Evolutionary conservation across 768 basidiomycete genomes (phyloP), one percentile per base, ranked within the genome.

Genomic region (Phaeolepiota aurea): DNA sequence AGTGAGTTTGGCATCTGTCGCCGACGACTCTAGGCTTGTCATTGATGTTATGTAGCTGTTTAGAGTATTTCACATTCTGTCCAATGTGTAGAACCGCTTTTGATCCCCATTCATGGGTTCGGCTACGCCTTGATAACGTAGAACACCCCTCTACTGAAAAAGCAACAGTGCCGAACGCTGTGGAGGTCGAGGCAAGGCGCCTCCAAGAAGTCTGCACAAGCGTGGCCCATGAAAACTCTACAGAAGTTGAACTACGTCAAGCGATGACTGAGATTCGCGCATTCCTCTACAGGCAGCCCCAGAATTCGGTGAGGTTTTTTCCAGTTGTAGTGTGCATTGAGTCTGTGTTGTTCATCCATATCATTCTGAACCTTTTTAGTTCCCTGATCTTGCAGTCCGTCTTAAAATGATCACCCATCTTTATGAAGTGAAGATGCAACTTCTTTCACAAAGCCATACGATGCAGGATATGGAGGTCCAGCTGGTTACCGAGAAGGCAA

Each of bases 401-500:
- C 25, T 7, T 28, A 28, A n/a, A 28, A 28, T 28, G 25, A 28
- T 28, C 25, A n/a, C 25, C 7, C 25, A 28, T n/a, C n/a, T 28
- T 7, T 28, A 28, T 28, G 25, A 28, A 7, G n/a, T 28, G 7
- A 28, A 28, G n/a, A 28, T n/a, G 25, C 25, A 28, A 28, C 25
- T 28, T 7, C 25, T 7, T 28, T 7, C 25, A n/a, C 25, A 28
- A n/a, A 28, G 7, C 25, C 25, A n/a, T 25, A 56, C 55, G 25
- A 28, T 7, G 25, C 25, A 28, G 25, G 25, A 7, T 28, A 28
- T 28, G 25, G 25, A 28, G 31, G 57, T 52, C 20, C 58, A 68
- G 41, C 46, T 63, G 44, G 44, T 50, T 40, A 47, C 44, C 7
- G 67, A 72, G 50, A 63, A 63, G 44, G 54, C 48, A 13, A 62